A percentile compares a stretch with the other conserved stretches of the same genome.
These are phyloP conservation scores for Alisma plantagoaquatica DNA, from an alignment of 106 monocot species.

Conservation along the genomic window DNA sequence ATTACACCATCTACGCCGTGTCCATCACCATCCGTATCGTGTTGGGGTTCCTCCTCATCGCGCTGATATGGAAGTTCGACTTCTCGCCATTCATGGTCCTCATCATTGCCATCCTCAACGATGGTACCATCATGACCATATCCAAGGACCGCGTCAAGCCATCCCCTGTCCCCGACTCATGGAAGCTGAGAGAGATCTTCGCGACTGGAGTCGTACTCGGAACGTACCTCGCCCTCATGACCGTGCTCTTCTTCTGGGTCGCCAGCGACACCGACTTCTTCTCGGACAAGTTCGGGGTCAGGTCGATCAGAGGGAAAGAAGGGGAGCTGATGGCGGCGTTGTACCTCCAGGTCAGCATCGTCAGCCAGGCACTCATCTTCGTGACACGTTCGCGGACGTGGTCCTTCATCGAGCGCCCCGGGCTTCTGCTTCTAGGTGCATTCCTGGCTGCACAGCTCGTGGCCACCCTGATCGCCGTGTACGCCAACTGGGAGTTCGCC, in stretches of 20 bases:
- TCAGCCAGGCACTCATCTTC: too few relatives aligned
- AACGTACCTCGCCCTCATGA: slow-evolving; percentile 3
- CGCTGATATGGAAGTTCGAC: slow-evolving; percentile 13
- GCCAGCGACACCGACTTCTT: neutral
- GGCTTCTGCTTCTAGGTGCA: too few relatives aligned
- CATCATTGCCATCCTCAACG: slow-evolving; percentile 13
- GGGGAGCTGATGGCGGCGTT: slow-evolving; percentile 9
- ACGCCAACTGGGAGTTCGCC: too few relatives aligned
- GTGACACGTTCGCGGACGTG: too few relatives aligned
- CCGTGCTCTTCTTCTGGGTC: slow-evolving; percentile 5
- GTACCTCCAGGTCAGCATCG: too few relatives aligned
- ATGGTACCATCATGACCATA: slow-evolving; percentile 11
- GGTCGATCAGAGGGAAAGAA: slow-evolving; percentile 7
- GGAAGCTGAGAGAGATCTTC: slow-evolving; percentile 4
- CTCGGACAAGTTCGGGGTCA: slow-evolving; percentile 9
- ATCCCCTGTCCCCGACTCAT: slow-evolving; percentile 1
- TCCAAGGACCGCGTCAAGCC: slow-evolving; percentile 9
- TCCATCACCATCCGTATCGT: slow-evolving; percentile 10
- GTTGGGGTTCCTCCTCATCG: slow-evolving; percentile 10
- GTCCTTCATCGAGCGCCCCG: too few relatives aligned
- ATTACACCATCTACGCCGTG: slow-evolving; percentile 32
- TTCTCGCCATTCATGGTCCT: slow-evolving; percentile 12
- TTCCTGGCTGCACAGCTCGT: too few relatives aligned
- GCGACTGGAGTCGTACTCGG: slow-evolving; percentile 7
- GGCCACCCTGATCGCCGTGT: too few relatives aligned